Percentiles rank a stretch among this genome's conserved stretches.
These are phyloP conservation scores for Asterochloris erici DNA, from an alignment of 139 green algal species.

Conservation along the genomic window DNA sequence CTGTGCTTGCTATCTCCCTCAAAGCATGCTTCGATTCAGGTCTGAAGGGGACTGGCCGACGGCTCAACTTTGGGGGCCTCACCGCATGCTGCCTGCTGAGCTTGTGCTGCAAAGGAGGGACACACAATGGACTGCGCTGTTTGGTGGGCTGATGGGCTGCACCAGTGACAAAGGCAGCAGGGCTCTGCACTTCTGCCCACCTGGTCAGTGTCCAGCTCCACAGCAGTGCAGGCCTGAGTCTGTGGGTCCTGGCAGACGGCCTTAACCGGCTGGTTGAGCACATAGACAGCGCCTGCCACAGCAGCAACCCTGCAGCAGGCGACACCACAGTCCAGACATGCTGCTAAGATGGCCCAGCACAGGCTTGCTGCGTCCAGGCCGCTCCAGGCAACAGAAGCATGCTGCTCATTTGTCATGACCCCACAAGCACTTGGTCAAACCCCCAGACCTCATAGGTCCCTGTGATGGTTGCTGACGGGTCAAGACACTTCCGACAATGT, in stretches of 20 bases:
- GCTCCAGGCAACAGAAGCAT: too few relatives aligned
- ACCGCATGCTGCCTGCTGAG: not conserved
- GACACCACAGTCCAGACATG: not conserved
- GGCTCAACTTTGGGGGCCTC: not conserved
- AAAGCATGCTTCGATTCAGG: not conserved
- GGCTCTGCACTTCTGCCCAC: not conserved
- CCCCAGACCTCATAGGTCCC: too few relatives aligned
- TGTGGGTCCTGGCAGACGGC: slow-evolving; percentile 20
- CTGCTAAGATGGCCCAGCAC: too few relatives aligned
- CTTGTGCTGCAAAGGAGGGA: not conserved
- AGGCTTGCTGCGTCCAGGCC: too few relatives aligned
- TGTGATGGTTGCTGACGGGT: too few relatives aligned
- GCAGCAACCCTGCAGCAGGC: slow-evolving; percentile 19
- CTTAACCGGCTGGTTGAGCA: slow-evolving; percentile 36
- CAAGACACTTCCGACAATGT: too few relatives aligned
- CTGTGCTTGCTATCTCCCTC: not conserved
- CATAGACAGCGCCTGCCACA: slow-evolving; percentile 50
- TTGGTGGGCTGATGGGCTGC: not conserved
- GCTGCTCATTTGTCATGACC: too few relatives aligned
- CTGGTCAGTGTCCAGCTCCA: slow-evolving; percentile 13
- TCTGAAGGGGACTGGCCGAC: not conserved
- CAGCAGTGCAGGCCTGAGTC: not conserved
- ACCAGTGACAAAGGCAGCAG: not conserved
- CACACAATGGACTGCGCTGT: not conserved
- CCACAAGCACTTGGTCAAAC: too few relatives aligned